Base-by-base conservation (phyloP, 139 green algal species). In the Trebouxia sp. region DNA sequence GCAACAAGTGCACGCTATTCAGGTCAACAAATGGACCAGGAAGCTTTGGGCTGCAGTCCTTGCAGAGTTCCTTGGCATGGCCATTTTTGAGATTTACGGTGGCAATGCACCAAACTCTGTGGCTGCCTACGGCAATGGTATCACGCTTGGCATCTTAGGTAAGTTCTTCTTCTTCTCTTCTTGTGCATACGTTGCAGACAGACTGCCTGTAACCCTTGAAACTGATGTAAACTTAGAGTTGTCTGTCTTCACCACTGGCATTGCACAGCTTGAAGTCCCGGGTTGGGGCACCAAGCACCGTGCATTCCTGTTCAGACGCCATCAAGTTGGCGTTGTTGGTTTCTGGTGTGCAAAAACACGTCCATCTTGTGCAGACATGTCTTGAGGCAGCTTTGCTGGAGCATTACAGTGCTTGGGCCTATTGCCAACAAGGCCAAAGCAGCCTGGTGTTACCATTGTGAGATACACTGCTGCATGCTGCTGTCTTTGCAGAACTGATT, bases 1-100 rank as follows among this genome's bases (percentile, higher is more conserved):
- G 26, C 28, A 39, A 22, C 20, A 3, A 9, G 20, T 70, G n/a
- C 5, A 2, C n/a, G 42, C 28, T 26, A 8, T 69, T 35, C 70
- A 84, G 80, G 53, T 80, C 8, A 67, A 75, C 41, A 45, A 43
- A 17, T 80, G 43, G 41, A 67, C 51, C 65, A 47, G 75, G 15
- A 51, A 69, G 56, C 53, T 89, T 15, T 87, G 84, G 39, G 88
- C 88, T 9, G 88, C 88, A 1, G 82, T 91, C 30, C 50, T 85
- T 14, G 88, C 88, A 6, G 88, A 91, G 78, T 89, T 91, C n/a
- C 11, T 90, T 22, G 85, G 85, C 50, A 76, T 89, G 83, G 55
- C 81, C 51, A 85, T 89, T n/a, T 89, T 89, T 48, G 76, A 86
- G 41, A 83, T 85, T 4, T 85, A 85, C 75, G 82, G 82, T 30